Percentiles rank a stretch among this genome's conserved stretches.
These are phyloP conservation scores for Talaromyces marneffei DNA, from an alignment of 2,329 filamentous ascomycete species.

Conservation along the genomic window DNA sequence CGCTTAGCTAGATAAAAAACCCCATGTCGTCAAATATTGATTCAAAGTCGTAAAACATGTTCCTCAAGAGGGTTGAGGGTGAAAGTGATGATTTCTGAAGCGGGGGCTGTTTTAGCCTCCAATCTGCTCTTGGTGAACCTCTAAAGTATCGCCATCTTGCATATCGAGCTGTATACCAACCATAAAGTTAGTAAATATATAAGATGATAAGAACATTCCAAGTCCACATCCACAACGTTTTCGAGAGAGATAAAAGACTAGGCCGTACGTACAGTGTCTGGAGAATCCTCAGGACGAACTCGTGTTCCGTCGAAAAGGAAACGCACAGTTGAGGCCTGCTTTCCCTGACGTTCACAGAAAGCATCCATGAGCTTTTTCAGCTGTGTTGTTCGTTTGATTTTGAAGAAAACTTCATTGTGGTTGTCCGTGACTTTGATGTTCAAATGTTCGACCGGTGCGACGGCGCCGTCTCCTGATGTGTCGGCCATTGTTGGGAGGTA, in stretches of 20 bases:
- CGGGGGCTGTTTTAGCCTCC: conserved; percentile 52
- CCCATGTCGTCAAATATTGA: background rate
- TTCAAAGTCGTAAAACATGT: conserved; percentile 1
- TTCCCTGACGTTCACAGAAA: conserved; percentile 94
- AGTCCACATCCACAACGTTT: background rate
- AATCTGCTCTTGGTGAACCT: conserved; percentile 97
- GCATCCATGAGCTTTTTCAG: conserved; percentile 98
- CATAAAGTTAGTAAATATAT: background rate
- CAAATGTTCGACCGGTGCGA: conserved; percentile 66
- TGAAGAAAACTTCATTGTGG: conserved; percentile 99
- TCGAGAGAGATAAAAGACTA: conserved; percentile 5
- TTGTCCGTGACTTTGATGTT: conserved; percentile 99
- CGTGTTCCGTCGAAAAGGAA: conserved; percentile 96
- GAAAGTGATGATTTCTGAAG: too few species aligned
- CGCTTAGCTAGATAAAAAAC: background rate
- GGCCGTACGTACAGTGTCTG: conserved; percentile 67
- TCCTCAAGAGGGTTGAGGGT: too few species aligned
- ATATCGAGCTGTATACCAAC: conserved; percentile 77
- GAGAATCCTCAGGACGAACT: conserved; percentile 82
- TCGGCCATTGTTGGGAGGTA: conserved; percentile 41
- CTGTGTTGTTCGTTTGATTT: conserved; percentile 95
- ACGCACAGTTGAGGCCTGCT: conserved; percentile 73
- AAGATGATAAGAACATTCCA: background rate
- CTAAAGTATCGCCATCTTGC: conserved; percentile 89
- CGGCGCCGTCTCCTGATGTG: conserved; percentile 18